Base-by-base conservation (phyloP, 768 basidiomycete species). In the Leucogyrophana mollusca region DNA sequence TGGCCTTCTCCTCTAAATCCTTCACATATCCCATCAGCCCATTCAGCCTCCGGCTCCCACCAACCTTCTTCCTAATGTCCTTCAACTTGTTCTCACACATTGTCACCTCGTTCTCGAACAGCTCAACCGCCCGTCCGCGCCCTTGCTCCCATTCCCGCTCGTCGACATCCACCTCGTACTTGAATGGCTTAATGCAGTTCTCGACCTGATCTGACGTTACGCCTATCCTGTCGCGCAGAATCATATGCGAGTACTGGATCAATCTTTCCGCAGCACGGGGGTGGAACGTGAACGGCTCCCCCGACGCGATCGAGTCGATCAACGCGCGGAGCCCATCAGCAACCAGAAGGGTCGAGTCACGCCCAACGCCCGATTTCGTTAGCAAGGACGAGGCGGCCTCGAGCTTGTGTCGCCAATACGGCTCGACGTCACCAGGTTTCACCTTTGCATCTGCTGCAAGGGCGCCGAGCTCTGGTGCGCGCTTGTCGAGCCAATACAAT, bases 181-280 rank as follows among this genome's bases (percentile, higher is more conserved):
- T 99, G 79, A 83, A 97, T 22, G 95, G 96, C 69, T 99, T 99
- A 76, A 99, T 97, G 67, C 92, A 95, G 66, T 98, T 99, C 73
- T 99, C 96, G 13, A 99, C 95, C 69, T 98, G 95, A 64, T 99
- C 96, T 4, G 91, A 87, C n/a, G 96, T 93, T 45, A 95, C 70
- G 13, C 91, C 89, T 47, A 97, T 88, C 5, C 95, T 82, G 59
- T 98, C 95, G 48, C 95, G 79, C 43, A 99, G 70, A 60, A 99
- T 94, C 66, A 78, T 82, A 68, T 98, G 94, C 9, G 90, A 90
- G 64, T 97, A 96, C 58, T 95, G 79, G 47, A 90, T 80, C 49
- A 99, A 83, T 20, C 94, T 83, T 52, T 95, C 93, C 14, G 93
- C 81, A 1, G 94, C 88, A 14, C 74, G 78, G 0, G 94, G 94